A percentile compares a stretch with the other conserved stretches of the same genome.
These are phyloP conservation scores for Ceratocystiopsis minuta DNA, from an alignment of 2,329 filamentous ascomycete species.

Conservation along the genomic window DNA sequence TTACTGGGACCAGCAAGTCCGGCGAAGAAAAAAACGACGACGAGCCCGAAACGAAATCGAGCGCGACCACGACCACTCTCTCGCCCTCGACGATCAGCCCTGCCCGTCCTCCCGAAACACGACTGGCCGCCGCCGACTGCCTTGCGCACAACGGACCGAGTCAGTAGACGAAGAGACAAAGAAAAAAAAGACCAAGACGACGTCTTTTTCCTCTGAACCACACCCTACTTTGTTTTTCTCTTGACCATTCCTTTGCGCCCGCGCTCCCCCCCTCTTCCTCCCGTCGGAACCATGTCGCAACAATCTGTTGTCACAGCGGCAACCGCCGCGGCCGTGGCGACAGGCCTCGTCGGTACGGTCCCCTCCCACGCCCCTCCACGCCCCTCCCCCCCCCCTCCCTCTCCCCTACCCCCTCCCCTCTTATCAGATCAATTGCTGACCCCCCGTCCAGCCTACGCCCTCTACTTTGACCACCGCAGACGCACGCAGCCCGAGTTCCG, in stretches of 20 bases:
- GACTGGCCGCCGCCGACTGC: no score
- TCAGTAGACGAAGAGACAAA: not conserved
- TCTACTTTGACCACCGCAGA: constrained; percentile 52
- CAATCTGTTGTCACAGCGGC: constrained; percentile 41
- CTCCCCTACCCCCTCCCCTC: not conserved
- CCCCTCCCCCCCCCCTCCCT: constrained; percentile 5
- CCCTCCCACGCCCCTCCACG: no score
- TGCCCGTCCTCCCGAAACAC: not conserved
- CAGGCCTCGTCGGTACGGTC: constrained; percentile 42
- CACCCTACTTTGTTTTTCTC: not conserved
- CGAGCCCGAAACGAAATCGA: no score
- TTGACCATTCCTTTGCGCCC: not conserved
- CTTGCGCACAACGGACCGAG: no score
- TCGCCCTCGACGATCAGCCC: no score
- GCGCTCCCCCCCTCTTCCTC: not conserved
- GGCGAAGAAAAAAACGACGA: not conserved
- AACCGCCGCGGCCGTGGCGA: constrained; percentile 41
- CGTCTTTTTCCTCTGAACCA: not conserved
- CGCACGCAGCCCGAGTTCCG: constrained; percentile 48
- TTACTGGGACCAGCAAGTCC: constrained; percentile 1
- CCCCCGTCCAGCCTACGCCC: constrained; percentile 39
- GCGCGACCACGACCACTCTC: no score
- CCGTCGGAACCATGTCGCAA: constrained; percentile 31
- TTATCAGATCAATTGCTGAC: no score
- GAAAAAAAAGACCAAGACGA: constrained; percentile 2